These are phyloP conservation scores for Trichosporon sp. DNA, from an alignment of 1,284 basidiomycete genomes.

Conservation along the genomic window DNA sequence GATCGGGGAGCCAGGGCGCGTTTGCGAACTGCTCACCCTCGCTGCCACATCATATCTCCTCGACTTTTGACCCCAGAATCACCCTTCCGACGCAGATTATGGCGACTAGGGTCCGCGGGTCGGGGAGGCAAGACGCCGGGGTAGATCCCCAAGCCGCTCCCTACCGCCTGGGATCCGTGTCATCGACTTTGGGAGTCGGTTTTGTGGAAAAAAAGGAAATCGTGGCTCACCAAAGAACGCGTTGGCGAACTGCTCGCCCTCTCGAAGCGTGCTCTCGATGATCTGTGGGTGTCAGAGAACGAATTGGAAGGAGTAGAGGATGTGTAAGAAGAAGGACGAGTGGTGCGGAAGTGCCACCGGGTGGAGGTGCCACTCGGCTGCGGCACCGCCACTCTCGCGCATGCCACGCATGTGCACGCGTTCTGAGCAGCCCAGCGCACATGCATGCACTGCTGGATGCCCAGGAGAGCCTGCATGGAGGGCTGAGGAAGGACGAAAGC, in stretches of 20 bases:
- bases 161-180: not conserved
- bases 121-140: too few relatives aligned
- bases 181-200: constrained; percentile 3
- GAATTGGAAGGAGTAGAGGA: not conserved
- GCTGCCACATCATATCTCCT: not conserved
- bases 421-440: not conserved
- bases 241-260: constrained; percentile 99
- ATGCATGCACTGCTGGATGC: not conserved
- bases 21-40: not conserved
- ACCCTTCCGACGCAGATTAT: not conserved
- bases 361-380: constrained; percentile 11
- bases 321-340: not conserved
- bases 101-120: not conserved
- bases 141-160: not conserved
- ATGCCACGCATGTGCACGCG: constrained; percentile 5
- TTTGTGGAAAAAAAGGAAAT: constrained; percentile 60
- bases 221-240: constrained; percentile 62
- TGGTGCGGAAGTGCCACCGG: not conserved
- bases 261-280: constrained; percentile 94
- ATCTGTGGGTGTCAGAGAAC: constrained; percentile 59
- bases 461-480: not conserved
- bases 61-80: not conserved
- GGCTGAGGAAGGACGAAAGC: not conserved
- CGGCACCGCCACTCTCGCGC: not conserved
- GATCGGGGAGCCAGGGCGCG: not conserved